A percentile compares a stretch with the other conserved stretches of the same genome.
These are phyloP conservation scores for Candida peoriensis DNA, from an alignment of 805 yeast species.

Conservation along the genomic window DNA sequence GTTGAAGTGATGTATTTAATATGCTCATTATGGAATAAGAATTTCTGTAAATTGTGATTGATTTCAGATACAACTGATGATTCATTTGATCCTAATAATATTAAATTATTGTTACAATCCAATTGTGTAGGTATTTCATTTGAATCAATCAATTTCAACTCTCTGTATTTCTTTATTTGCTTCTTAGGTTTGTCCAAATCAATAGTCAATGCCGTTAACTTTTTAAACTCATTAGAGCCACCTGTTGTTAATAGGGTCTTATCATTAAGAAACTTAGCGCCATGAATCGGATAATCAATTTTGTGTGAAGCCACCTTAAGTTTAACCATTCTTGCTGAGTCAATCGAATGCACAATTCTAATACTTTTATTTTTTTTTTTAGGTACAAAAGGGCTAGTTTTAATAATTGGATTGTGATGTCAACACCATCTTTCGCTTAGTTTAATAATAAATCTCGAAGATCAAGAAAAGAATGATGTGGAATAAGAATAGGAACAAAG, in stretches of 20 bases:
- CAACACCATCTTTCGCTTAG: too few species aligned
- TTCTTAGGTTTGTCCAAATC: constrained; percentile 46
- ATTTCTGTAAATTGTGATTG: constrained; percentile 68
- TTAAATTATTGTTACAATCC: constrained; percentile 48
- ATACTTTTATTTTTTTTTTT: too few species aligned
- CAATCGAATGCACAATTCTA: too few species aligned
- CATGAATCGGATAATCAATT: constrained; percentile 74
- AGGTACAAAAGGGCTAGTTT: too few species aligned
- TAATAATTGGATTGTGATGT: too few species aligned
- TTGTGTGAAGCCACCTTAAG: constrained; percentile 17
- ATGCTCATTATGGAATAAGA: constrained; percentile 61
- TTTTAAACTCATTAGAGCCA: constrained; percentile 52
- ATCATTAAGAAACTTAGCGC: constrained; percentile 66
- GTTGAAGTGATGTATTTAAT: constrained; percentile 61
- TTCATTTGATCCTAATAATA: constrained; percentile 78
- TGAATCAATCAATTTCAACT: constrained; percentile 52
- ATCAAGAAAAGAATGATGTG: too few species aligned
- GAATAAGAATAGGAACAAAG: too few species aligned
- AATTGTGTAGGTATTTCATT: constrained; percentile 85
- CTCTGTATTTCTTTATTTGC: constrained; percentile 62
- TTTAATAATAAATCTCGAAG: too few species aligned
- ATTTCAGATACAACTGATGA: constrained; percentile 53
- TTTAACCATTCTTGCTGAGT: constrained; percentile 20
- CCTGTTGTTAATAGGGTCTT: constrained; percentile 72
- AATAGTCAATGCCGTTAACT: constrained; percentile 64